A percentile compares a stretch with the other conserved stretches of the same genome.
Conservation (phyloP, 2,329 filamentous ascomycete genomes). For the Zymoseptoria pseudotritici region DNA sequence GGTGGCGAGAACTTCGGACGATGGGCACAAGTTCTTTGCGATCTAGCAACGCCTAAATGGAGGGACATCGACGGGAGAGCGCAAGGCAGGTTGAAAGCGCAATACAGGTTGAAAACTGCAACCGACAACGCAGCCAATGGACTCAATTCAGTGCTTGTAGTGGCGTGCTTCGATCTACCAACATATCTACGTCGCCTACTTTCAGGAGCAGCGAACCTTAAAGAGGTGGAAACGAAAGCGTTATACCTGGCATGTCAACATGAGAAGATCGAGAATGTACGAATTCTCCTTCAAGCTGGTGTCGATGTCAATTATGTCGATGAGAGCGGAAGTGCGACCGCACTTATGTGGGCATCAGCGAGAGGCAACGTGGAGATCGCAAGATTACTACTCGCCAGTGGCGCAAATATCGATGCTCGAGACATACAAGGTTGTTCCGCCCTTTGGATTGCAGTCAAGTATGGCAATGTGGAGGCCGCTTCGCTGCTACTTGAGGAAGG, state of each 20-base stretch:
- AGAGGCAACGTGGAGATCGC: neutral
- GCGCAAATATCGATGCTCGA: neutral
- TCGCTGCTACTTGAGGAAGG: neutral
- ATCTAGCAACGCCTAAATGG: too few relatives aligned
- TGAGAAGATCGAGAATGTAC: neutral
- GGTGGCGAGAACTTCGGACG: neutral
- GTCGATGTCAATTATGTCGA: neutral
- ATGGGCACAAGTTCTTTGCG: too few relatives aligned
- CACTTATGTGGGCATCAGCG: neutral
- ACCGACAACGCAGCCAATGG: neutral
- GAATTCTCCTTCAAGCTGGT: neutral
- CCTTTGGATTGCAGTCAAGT: neutral
- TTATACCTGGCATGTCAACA: neutral
- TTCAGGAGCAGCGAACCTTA: neutral
- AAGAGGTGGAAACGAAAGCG: neutral
- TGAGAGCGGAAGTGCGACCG: neutral
- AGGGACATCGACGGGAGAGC: too few relatives aligned
- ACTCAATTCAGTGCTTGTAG: neutral
- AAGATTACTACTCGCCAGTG: neutral
- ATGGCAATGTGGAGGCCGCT: too few relatives aligned
- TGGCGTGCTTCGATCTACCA: neutral
- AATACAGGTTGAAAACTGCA: too few relatives aligned
- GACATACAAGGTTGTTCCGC: neutral
- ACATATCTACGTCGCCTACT: neutral
- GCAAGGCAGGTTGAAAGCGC: too few relatives aligned